Evolutionary conservation across 1,284 basidiomycete species (phyloP).

Genomic region (Fomitiporia mediterranea): DNA sequence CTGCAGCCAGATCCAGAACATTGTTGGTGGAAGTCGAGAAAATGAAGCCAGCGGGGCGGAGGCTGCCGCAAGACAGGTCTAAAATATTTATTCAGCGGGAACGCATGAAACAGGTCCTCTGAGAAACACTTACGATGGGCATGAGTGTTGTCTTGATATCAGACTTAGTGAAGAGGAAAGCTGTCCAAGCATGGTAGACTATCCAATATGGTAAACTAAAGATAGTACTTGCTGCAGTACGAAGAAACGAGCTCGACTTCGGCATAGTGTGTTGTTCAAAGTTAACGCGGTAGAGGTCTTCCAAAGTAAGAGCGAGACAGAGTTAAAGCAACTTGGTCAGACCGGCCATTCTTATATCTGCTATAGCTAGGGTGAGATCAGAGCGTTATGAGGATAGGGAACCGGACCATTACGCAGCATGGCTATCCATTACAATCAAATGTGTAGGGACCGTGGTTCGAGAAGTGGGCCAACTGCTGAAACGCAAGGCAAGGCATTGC

Average conservation of each 20-base stretch:
- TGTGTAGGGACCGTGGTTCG: no score
- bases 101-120: neutral
- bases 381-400: no score
- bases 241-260: slow-evolving; percentile 18
- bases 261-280: neutral
- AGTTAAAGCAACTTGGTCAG: no score
- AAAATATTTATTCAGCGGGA: neutral
- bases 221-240: slow-evolving; percentile 17
- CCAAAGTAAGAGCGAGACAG: no score
- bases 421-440: no score
- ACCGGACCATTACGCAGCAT: no score
- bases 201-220: slow-evolving; percentile 1
- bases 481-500: no score
- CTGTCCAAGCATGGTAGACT: slow-evolving; percentile 18
- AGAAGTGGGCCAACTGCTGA: no score
- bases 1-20: slow-evolving; percentile 42
- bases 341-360: no score
- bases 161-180: slow-evolving; percentile 33
- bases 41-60: slow-evolving; percentile 9
- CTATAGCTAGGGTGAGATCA: no score
- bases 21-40: slow-evolving; percentile 25
- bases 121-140: slow-evolving; percentile 33
- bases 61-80: slow-evolving; percentile 14
- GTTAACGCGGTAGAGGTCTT: no score
- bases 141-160: slow-evolving; percentile 37